phyloP scores from a whole-genome alignment of 192 early-diverging fungal genomes.

The Gryganskiella cystojenkinii region DNA sequence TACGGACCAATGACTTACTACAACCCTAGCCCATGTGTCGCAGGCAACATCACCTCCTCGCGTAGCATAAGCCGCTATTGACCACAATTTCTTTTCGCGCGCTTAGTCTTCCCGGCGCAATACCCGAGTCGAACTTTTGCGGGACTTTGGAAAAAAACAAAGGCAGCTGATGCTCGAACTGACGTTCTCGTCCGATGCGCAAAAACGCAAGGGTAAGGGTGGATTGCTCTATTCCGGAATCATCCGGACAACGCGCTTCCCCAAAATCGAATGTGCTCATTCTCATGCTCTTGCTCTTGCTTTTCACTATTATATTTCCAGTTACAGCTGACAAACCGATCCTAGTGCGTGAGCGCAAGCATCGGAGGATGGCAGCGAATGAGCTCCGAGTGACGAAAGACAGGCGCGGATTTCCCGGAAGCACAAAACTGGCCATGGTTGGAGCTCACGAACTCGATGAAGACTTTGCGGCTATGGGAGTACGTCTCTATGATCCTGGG shows the following conservation, averaged over 20 bases:
- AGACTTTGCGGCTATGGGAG: slow-evolving; percentile 54
- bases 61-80: too few species aligned
- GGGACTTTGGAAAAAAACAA: slow-evolving; percentile 29
- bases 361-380: slow-evolving; percentile 41
- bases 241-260: background rate
- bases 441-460: slow-evolving; percentile 51
- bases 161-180: slow-evolving; percentile 32
- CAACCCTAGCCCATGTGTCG: too few species aligned
- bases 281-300: too few species aligned
- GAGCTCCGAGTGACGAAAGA: slow-evolving; percentile 57
- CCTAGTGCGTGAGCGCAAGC: slow-evolving; percentile 49
- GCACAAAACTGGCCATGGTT: slow-evolving; percentile 31
- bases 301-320: background rate
- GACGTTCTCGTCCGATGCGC: slow-evolving; percentile 16
- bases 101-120: slow-evolving; percentile 35
- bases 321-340: slow-evolving; percentile 43
- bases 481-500: too few species aligned
- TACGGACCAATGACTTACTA: slow-evolving; percentile 1
- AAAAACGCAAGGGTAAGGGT: slow-evolving; percentile 31
- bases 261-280: too few species aligned
- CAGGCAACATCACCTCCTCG: too few species aligned
- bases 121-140: slow-evolving; percentile 13
- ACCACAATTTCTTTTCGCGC: background rate
- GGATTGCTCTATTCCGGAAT: background rate
- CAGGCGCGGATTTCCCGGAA: slow-evolving; percentile 54